Evolutionary conservation across 2,329 filamentous ascomycete species (phyloP).

Genomic region (Ophiostoma sp.): DNA sequence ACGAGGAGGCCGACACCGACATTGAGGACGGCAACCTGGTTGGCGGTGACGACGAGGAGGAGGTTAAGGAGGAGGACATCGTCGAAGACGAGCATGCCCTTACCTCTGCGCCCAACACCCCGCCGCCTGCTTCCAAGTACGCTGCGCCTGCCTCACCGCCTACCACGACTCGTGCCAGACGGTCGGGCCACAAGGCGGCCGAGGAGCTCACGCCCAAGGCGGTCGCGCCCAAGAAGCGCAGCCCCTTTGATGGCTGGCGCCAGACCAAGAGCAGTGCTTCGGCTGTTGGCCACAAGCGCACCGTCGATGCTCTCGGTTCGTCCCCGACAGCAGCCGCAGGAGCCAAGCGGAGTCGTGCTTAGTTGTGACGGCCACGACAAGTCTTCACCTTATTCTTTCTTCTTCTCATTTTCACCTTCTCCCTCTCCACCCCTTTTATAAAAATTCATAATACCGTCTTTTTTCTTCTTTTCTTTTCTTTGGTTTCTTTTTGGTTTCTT

Average conservation of each 20-base stretch:
- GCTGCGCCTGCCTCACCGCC: slow-evolving; percentile 59
- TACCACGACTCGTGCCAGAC: slow-evolving; percentile 60
- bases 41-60: slow-evolving; percentile 56
- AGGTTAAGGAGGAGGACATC: slow-evolving; percentile 46
- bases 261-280: slow-evolving; percentile 57
- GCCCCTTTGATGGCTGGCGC: slow-evolving; percentile 68
- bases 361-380: too few species aligned
- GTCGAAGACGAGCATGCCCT: slow-evolving; percentile 44
- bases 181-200: slow-evolving; percentile 53
- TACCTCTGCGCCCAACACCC: slow-evolving; percentile 47
- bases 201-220: slow-evolving; percentile 42
- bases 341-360: slow-evolving; percentile 43
- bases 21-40: slow-evolving; percentile 52
- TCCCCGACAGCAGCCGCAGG: slow-evolving; percentile 31
- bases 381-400: background rate
- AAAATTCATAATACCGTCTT: background rate
- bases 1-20: slow-evolving; percentile 62
- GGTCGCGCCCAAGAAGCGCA: slow-evolving; percentile 39
- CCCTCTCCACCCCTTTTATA: background rate
- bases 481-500: background rate
- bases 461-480: slow-evolving; percentile 16
- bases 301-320: slow-evolving; percentile 41
- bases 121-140: slow-evolving; percentile 56
- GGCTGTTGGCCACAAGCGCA: slow-evolving; percentile 46
- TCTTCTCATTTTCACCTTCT: slow-evolving; percentile 14